Percentiles rank a stretch among this genome's conserved stretches.
Conservation (phyloP, 1,139 yeast species). For the Candida sp. region DNA sequence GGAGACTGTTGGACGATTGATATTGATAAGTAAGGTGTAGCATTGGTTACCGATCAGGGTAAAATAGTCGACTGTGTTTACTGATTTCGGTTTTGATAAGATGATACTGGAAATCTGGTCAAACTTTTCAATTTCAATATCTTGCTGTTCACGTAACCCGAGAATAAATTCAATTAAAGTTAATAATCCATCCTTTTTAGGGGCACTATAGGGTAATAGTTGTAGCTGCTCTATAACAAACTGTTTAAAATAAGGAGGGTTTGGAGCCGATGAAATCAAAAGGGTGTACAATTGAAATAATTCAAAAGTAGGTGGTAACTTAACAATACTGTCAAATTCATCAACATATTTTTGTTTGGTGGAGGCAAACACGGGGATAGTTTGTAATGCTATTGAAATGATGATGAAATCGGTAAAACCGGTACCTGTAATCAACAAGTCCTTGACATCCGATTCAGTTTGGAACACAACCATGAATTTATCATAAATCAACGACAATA, state of each 20-base stretch:
- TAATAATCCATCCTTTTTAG: constrained; percentile 58
- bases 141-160: constrained; percentile 74
- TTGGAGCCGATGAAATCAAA: constrained; percentile 39
- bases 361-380: constrained; percentile 30
- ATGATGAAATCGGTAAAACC: constrained; percentile 71
- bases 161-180: constrained; percentile 73
- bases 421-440: constrained; percentile 61
- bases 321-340: constrained; percentile 14
- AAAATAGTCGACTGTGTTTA: constrained; percentile 51
- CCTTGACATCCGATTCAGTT: constrained; percentile 48
- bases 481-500: constrained; percentile 33
- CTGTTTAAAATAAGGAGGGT: constrained; percentile 34
- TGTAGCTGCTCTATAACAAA: constrained; percentile 48
- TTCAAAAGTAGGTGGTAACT: constrained; percentile 57
- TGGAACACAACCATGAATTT: constrained; percentile 31
- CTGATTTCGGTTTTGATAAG: constrained; percentile 54
- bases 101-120: constrained; percentile 63
- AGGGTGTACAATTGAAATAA: constrained; percentile 54
- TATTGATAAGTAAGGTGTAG: constrained; percentile 51
- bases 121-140: constrained; percentile 60
- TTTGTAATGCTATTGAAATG: constrained; percentile 49
- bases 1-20: constrained; percentile 59
- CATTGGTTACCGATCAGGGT: constrained; percentile 55
- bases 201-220: constrained; percentile 51
- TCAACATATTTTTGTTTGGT: constrained; percentile 7